Evolutionary conservation across 352 stramenopile genomes (phyloP), one percentile per base, ranked within the genome.

Genomic region (Phytophthora sp.): DNA sequence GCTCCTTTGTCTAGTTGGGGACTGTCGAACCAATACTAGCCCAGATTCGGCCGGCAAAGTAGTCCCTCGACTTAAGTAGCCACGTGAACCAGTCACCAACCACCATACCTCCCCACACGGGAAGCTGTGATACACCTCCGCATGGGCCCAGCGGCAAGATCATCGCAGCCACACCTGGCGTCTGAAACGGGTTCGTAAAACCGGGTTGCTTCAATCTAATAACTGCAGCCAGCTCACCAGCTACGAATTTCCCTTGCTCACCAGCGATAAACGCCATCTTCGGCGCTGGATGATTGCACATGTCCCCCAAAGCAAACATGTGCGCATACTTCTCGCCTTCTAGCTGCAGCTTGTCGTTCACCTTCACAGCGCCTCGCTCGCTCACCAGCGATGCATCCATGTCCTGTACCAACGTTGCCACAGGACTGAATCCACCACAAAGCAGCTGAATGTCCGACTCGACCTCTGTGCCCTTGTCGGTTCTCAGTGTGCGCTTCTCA

Each of bases 361-460:
- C 81, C 10, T 74, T 76, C 35, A 91, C 59, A 46, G 49, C 54
- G 11, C 76, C 81, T 20, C 56, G 39, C 0, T 76, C 67, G 1
- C 58, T 72, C 18, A 89, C 50, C 1, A 89, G 35, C 3, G 74
- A 67, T 7, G 63, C n/a, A 54, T 89, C 79, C 61, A 89, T 75
- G 20, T 62, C 41, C 43, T 75, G 38, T 0, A 82, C 56, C 27
- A 84, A 38, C 13, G 67, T 67, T 0, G 51, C 61, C 4, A 77
- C 55, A 4, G 76, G 76, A 21, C 46, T 48, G 30, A 82, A 84
- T 3, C 76, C 72, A n/a, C 64, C 74, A 28, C 69, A 80, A 4
- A 84, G 51, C 10, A 87, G 62, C 63, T 86, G 74, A 18, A 89
- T 73, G 49, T 91, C 82, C 8, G 76, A 78, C n/a, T 73, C 64